A percentile compares a stretch with the other conserved stretches of the same genome.
These are phyloP conservation scores for Narthecium ossifragum DNA, from an alignment of 106 monocot genomes.

Conservation along the genomic window DNA sequence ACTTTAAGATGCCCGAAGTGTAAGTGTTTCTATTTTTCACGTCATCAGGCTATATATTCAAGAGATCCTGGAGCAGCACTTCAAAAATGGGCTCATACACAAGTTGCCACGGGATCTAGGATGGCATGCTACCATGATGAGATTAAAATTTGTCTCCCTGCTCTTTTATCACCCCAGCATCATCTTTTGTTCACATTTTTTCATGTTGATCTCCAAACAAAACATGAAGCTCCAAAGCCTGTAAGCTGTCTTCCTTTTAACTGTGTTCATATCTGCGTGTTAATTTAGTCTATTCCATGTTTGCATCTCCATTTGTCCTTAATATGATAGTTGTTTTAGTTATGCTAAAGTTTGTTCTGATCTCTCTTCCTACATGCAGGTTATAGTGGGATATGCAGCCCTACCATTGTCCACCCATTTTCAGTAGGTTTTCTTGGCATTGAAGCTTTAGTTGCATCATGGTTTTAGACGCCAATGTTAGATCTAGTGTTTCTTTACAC, in stretches of 20 bases:
- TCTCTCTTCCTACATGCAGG: slow-evolving; percentile 38
- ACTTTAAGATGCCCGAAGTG: background rate
- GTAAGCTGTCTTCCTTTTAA: slow-evolving; percentile 29
- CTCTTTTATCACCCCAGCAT: slow-evolving; percentile 86
- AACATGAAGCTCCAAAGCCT: slow-evolving; percentile 96
- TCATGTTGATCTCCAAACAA: slow-evolving; percentile 94
- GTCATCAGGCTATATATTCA: slow-evolving; percentile 59
- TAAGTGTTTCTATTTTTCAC: background rate
- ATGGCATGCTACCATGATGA: slow-evolving; percentile 91
- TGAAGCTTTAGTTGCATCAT: too few species aligned
- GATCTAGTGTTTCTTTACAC: too few species aligned
- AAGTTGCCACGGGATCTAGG: slow-evolving; percentile 84
- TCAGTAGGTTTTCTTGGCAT: slow-evolving; percentile 57
- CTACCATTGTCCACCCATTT: slow-evolving; percentile 76
- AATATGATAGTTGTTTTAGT: too few species aligned
- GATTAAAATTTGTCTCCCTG: slow-evolving; percentile 82
- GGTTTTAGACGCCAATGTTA: too few species aligned
- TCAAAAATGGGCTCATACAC: slow-evolving; percentile 87
- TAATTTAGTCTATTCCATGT: background rate
- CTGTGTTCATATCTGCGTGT: background rate
- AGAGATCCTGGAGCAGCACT: slow-evolving; percentile 47
- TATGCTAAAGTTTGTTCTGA: slow-evolving; percentile 1
- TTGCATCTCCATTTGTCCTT: too few species aligned
- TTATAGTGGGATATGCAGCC: slow-evolving; percentile 87
- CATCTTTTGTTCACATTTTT: slow-evolving; percentile 93